phyloP scores from a whole-genome alignment of 1,284 basidiomycete genomes.

The Ceraceosorus bombacis region DNA sequence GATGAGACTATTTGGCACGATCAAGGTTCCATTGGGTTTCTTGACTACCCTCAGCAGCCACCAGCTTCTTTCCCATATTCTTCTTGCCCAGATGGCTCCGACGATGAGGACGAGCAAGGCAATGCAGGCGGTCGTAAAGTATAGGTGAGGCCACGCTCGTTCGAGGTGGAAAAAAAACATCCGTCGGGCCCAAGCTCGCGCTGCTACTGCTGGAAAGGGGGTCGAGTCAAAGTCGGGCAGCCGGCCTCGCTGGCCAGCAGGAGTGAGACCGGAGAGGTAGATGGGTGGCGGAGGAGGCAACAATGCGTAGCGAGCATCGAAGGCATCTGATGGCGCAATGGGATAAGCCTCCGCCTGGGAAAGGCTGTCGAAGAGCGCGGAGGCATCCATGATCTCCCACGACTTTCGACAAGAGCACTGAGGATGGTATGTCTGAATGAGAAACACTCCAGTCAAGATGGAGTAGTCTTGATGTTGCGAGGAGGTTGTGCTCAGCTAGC shows the following conservation, averaged over 20 bases:
- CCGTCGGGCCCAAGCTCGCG: neutral
- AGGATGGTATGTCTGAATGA: no score
- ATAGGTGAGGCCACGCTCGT: neutral
- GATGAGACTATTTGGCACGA: neutral
- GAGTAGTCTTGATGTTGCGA: no score
- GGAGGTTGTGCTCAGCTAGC: no score
- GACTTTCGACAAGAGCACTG: no score
- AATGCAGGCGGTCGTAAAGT: neutral
- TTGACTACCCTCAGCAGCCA: neutral
- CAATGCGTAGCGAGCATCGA: neutral
- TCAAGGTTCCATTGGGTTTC: neutral
- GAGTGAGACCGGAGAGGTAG: neutral
- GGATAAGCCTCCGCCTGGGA: no score
- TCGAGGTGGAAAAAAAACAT: neutral
- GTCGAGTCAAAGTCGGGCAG: neutral
- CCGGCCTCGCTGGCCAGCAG: neutral
- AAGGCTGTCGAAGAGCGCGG: no score
- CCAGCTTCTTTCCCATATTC: neutral
- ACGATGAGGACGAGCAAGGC: neutral
- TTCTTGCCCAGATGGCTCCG: neutral
- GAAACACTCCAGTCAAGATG: no score
- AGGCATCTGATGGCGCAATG: no score
- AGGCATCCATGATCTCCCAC: no score
- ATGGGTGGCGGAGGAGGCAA: neutral
- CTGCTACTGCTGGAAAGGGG: neutral